Conservation (phyloP, 352 stramenopile species). For the Pythium vanterpoolii region DNA sequence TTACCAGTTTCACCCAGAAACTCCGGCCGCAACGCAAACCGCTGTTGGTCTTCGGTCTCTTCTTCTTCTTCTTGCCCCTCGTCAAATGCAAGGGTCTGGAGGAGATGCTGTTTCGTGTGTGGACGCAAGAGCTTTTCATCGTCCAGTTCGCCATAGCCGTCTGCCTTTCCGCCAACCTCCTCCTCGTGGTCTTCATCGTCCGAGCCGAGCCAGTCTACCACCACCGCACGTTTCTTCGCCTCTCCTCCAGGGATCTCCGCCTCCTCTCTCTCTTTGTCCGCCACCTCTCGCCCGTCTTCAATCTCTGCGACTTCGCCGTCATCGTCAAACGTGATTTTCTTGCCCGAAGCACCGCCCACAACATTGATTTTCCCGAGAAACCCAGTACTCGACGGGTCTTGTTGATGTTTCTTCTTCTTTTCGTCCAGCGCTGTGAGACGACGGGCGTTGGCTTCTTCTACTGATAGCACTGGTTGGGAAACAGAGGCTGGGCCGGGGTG, state of each 20-base stretch:
- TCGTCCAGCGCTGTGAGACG: conserved; percentile 57
- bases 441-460: conserved; percentile 36
- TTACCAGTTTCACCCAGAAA: conserved; percentile 67
- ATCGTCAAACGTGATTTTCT: conserved; percentile 80
- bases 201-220: conserved; percentile 56
- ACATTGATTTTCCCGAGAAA: conserved; percentile 29
- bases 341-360: conserved; percentile 30
- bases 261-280: conserved; percentile 6
- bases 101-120: not conserved
- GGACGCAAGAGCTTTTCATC: conserved; percentile 19
- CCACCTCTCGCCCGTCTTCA: conserved; percentile 14
- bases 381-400: conserved; percentile 27
- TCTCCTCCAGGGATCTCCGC: conserved; percentile 15
- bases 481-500: too few relatives aligned
- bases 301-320: conserved; percentile 55
- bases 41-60: conserved; percentile 26
- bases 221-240: conserved; percentile 12
- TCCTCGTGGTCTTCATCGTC: conserved; percentile 50
- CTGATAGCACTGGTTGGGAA: conserved; percentile 2
- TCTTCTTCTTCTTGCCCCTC: conserved; percentile 26
- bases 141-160: conserved; percentile 23
- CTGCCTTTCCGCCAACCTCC: conserved; percentile 1
- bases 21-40: conserved; percentile 66
- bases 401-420: conserved; percentile 27
- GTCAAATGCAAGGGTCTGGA: conserved; percentile 47